Evolutionary conservation across 164 flowering plant species (phyloP).

Genomic region (Piper longum): DNA sequence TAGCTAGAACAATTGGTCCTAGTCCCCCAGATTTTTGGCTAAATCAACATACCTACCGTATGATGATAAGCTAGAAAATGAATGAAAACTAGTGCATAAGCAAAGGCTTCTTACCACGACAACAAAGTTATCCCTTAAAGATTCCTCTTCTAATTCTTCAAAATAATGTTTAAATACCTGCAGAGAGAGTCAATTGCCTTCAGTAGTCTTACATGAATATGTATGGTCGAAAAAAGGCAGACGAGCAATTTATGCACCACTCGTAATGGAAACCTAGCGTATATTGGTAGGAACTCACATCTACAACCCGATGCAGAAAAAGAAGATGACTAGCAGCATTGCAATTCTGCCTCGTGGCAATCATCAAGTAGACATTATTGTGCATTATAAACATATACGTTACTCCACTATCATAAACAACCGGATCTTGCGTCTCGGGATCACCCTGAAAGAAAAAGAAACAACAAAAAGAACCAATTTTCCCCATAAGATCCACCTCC

Average conservation of each 20-base stretch:
- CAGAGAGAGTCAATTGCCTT: neutral
- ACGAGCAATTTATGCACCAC: neutral
- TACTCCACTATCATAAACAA: constrained; percentile 81
- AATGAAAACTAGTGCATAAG: neutral
- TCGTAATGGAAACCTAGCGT: neutral
- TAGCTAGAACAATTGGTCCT: no score
- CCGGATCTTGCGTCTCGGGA: constrained; percentile 87
- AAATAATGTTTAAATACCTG: constrained; percentile 96
- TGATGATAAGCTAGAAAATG: neutral
- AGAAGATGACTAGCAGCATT: constrained; percentile 91
- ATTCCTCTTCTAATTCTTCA: constrained; percentile 96
- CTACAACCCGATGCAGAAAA: constrained; percentile 88
- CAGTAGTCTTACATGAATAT: neutral
- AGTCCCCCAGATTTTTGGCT: no score
- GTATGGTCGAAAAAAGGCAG: neutral
- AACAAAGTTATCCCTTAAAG: constrained; percentile 93
- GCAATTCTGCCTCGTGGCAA: constrained; percentile 87
- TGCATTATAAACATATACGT: constrained; percentile 89
- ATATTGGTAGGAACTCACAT: constrained; percentile 38
- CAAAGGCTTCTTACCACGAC: constrained; percentile 65
- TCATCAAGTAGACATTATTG: constrained; percentile 82
- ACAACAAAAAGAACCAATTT: neutral
- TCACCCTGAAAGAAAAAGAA: constrained; percentile 49
- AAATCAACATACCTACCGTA: no score
- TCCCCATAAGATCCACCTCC: neutral